These are phyloP conservation scores for Blepharisma stoltei DNA, from an alignment of 73 alveolate species.

Conservation along the genomic window DNA sequence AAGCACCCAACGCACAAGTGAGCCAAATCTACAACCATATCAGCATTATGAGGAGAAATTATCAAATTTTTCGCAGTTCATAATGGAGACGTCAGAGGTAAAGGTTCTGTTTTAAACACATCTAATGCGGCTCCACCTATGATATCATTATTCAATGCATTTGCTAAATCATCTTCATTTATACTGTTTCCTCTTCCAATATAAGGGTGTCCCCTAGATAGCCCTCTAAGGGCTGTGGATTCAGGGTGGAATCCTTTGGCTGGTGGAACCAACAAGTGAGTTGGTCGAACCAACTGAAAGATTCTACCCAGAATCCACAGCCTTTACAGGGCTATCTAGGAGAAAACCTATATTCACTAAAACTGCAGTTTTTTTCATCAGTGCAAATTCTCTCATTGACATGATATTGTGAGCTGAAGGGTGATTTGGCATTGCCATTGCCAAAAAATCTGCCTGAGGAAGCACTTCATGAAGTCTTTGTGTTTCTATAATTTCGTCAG, in stretches of 20 bases:
- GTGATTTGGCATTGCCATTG: constrained; percentile 34
- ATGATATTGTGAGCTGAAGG: constrained; percentile 34
- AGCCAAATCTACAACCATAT: neutral
- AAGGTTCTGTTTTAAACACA: constrained; percentile 50
- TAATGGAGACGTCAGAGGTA: constrained; percentile 22
- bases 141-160: constrained; percentile 31
- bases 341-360: constrained; percentile 49
- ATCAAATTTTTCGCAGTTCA: constrained; percentile 41
- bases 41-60: constrained; percentile 55
- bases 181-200: constrained; percentile 48
- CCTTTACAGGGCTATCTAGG: too few species aligned
- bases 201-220: too few species aligned
- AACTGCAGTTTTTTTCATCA: constrained; percentile 34
- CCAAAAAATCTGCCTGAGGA: constrained; percentile 34
- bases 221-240: too few species aligned
- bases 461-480: constrained; percentile 31
- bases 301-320: too few species aligned
- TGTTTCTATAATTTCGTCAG: constrained; percentile 36
- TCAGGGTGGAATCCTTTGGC: too few species aligned
- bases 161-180: constrained; percentile 33
- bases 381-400: neutral
- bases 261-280: too few species aligned
- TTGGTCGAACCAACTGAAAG: too few species aligned
- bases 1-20: neutral
- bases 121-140: constrained; percentile 48